Evolutionary conservation across 139 green algal species (phyloP), one percentile per base, ranked within the genome.

Genomic region (Asterochloris erici): DNA sequence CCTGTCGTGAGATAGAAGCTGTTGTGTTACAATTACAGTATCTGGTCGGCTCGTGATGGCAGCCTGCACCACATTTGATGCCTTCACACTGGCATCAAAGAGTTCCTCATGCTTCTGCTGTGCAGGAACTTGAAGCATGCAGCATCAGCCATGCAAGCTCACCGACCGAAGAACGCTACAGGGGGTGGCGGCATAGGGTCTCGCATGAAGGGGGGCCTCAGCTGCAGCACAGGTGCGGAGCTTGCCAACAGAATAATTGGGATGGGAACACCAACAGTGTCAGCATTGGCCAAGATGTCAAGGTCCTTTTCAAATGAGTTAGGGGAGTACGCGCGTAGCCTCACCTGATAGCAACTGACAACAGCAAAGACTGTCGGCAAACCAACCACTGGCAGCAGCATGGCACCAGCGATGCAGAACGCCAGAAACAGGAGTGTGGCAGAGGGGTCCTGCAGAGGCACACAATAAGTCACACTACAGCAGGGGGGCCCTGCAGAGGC

Each of bases 201-300:
- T n/a, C 87, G 81, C 87, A 90, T 63, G 26, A 61, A 19, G 12
- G 87, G 87, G 0, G 86, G 87, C 47, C 87, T 73, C 63, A 90
- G 61, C 80, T 84, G 80, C 71, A 79, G n/a, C 26, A 12, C 54
- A 80, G 68, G 12, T 4, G 12, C 60, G 69, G 11, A 13, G 21
- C 24, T 61, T 29, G 54, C 24, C 19, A 16, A 17, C 14, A 77
- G 0, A 29, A 13, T 76, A 10, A 27, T 76, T 76, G 66, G 66
- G 66, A 21, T 26, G 1, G 9, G 4, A 71, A 24, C 21, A 24
- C 1, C 2, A 9, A 71, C 21, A 71, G 19, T 26, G 21, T 71
- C 66, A 71, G 19, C 17, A 71, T 9, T 71, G 2, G 19, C 21
- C 10, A 26, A 24, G 2, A 21, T 60, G n/a, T 28, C n/a, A 24